Base-by-base conservation (phyloP, 768 basidiomycete species). In the Termitomyces sp. region DNA sequence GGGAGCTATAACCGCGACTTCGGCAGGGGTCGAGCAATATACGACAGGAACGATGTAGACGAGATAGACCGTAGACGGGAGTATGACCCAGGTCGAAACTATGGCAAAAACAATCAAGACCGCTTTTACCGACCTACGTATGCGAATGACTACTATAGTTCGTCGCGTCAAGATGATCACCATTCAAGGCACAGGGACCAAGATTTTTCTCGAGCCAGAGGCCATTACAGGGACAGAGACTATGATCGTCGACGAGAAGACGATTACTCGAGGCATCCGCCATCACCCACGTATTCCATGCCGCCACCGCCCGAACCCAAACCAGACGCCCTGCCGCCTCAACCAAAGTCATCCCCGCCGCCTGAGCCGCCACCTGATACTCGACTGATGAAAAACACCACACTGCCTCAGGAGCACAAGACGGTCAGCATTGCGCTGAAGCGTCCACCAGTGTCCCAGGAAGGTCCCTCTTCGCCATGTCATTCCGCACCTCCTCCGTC, bases 351-450 rank as follows among this genome's bases (percentile, higher is more conserved):
- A 28, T 44, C 69, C 2, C 73, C 76, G 1, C 75, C 77, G 15
- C 75, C 75, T 11, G 74, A 77, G 16, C 76, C 82, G 11, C 73
- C 73, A 13, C 73, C 74, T 5, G 75, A 73, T 59, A 39, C 46
- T 20, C 66, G 73, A 33, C 50, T 74, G 20, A 57, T 48, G 40
- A 71, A 70, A 55, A 61, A 64, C 45, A 59, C 63, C 9, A 63
- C 66, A 7, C 67, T 71, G 24, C 73, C 71, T 15, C 68, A 69
- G 20, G 64, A 69, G 36, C 83, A 82, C 63, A 59, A 70, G 3
- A 64, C 75, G 2, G 74, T 81, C 4, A 79, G 78, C n/a, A 76
- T 81, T n/a, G 71, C 75, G 1, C 72, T 80, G 51, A 81, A 78
- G 55, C 78, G 78, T 22, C 64, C 39, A 15, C 82, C 74, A 1